Base-by-base conservation (phyloP, 371 early-diverging fungal genomes). In the Nematocida parisii region DNA sequence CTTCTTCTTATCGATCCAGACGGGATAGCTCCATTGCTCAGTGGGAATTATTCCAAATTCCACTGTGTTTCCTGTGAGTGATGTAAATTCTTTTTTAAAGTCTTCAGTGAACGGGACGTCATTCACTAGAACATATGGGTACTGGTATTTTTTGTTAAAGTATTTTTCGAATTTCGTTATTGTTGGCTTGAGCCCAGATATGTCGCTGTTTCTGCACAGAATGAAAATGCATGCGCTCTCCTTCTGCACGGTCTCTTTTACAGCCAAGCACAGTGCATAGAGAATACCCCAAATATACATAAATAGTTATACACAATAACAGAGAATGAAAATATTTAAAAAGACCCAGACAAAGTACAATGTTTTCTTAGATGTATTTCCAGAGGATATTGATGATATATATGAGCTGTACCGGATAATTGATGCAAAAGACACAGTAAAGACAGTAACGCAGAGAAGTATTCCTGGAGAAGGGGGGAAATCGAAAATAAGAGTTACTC, bases 11-110 rank as follows among this genome's bases (percentile, higher is more conserved):
- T 94, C 90, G 83, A 94, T 91, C 90, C 90, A 92, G 24, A 71
- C 83, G 0, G 95, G 95, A 77, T 90, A 89, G 58, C 90, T 88
- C 94, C 94, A 95, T 75, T 91, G 89, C 47, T 90, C 91, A 20
- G 85, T 75, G 1, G 91, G 91, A 27, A 94, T 89, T 55, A 88
- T 62, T 42, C 91, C 93, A 88, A 91, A 93, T 58, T 90, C 85
- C 33, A 82, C 81, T 33, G 45, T 40, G 27, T 68, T 77, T 13
- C 58, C 66, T 45, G 70, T 83, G 15, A 83, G 62, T 20, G 80
- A 71, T 66, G 88, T 89, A 45, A 90, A 83, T 13, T 84, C 87
- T 11, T 85, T 84, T 82, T 90, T 91, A 82, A 95, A 95, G 61
- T 90, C 89, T 4, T 89, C 88, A 0, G 91, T 90, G 72, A 94